Percentiles rank a stretch among this genome's conserved stretches.
Evolutionary conservation across 2,329 filamentous ascomycete species (phyloP).

Genomic region (Aspergillus hiratsukae): DNA sequence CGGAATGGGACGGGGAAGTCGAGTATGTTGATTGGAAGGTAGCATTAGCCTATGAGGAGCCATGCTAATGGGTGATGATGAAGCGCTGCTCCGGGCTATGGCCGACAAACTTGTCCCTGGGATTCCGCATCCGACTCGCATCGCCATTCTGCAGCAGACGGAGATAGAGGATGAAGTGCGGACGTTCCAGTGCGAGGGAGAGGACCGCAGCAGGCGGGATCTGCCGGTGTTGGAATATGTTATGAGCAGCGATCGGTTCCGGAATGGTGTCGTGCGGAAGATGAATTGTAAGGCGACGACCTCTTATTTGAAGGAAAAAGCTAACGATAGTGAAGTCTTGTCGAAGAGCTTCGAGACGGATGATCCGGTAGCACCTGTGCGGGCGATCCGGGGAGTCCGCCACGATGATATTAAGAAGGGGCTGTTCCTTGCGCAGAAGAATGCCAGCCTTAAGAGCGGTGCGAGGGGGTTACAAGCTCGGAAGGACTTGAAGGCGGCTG

Average conservation of each 20-base stretch:
- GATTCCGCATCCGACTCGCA: conserved; percentile 60
- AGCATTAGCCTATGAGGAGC: neutral
- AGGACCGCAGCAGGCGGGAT: conserved; percentile 10
- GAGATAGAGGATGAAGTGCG: conserved; percentile 24
- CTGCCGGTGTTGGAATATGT: conserved; percentile 63
- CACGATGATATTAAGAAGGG: conserved; percentile 59
- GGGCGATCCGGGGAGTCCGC: conserved; percentile 57
- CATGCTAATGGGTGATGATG: conserved; percentile 3
- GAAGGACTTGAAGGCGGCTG: conserved; percentile 67
- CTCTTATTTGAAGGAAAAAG: neutral
- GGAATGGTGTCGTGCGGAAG: conserved; percentile 56
- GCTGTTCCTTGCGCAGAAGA: conserved; percentile 66
- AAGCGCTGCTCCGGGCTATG: conserved; percentile 68
- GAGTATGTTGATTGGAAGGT: conserved; percentile 43
- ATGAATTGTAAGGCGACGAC: conserved; percentile 49
- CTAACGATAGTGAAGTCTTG: conserved; percentile 42
- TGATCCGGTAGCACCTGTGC: conserved; percentile 56
- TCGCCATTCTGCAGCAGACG: conserved; percentile 68
- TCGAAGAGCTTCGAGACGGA: conserved; percentile 56
- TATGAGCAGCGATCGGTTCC: conserved; percentile 47
- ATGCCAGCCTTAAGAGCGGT: conserved; percentile 69
- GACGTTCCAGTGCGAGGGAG: neutral
- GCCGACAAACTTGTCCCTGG: conserved; percentile 75
- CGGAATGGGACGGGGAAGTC: conserved; percentile 82
- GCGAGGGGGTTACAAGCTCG: conserved; percentile 69